phyloP scores from a whole-genome alignment of 345 rosid genomes.

The Bruguiera sexangula region DNA sequence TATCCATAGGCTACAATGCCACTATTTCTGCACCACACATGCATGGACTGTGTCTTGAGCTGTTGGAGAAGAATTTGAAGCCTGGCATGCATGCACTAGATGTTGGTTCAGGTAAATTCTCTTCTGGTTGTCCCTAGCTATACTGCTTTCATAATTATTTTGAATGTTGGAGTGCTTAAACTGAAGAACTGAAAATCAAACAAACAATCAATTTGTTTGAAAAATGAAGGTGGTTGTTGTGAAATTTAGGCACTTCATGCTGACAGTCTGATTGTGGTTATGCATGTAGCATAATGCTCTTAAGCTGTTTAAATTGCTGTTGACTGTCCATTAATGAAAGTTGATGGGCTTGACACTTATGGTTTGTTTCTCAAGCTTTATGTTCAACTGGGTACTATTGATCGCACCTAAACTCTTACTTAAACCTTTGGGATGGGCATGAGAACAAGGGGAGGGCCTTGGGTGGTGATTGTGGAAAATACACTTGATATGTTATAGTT shows the following conservation, averaged over 20 bases:
- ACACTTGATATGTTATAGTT: background rate
- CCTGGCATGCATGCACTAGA: conserved; percentile 94
- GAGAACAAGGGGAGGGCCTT: too few species aligned
- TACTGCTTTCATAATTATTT: background rate
- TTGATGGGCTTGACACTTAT: background rate
- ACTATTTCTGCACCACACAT: conserved; percentile 99
- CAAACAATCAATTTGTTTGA: background rate
- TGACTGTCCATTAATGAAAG: too few species aligned
- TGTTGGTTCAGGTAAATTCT: conserved; percentile 83
- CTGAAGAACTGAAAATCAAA: background rate
- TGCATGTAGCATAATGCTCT: background rate
- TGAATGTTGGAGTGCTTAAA: background rate
- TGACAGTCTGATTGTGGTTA: background rate
- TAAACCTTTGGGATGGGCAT: too few species aligned
- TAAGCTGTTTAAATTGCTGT: background rate
- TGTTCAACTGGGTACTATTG: background rate
- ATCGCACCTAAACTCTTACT: too few species aligned
- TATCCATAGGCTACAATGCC: conserved; percentile 91
- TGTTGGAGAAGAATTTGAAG: conserved; percentile 72
- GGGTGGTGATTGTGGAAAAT: too few species aligned
- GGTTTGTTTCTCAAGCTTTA: background rate
- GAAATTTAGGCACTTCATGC: background rate
- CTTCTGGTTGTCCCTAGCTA: background rate
- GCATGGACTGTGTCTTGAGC: conserved; percentile 92
- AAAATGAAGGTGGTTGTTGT: background rate